A percentile compares a stretch with the other conserved stretches of the same genome.
These are phyloP conservation scores for Apiospora rasikravindrae DNA, from an alignment of 2,329 filamentous ascomycete genomes.

Conservation along the genomic window DNA sequence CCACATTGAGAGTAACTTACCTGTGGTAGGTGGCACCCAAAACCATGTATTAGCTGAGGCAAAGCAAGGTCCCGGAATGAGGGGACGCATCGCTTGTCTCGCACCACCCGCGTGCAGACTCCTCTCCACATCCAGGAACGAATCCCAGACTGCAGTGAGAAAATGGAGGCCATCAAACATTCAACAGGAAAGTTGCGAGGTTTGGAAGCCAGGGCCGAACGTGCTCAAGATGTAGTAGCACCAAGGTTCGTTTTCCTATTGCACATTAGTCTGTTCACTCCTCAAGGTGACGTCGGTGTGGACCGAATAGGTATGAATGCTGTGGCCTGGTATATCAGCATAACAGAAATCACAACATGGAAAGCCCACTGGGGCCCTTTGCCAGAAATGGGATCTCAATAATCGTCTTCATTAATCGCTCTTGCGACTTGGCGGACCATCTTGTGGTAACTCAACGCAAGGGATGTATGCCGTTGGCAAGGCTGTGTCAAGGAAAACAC, in stretches of 20 bases:
- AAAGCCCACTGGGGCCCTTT: background rate
- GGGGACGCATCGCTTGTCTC: background rate
- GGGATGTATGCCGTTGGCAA: conserved; percentile 10
- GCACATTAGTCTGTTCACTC: background rate
- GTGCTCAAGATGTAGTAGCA: background rate
- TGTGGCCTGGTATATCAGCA: background rate
- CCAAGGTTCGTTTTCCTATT: background rate
- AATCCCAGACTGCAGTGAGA: conserved; percentile 58
- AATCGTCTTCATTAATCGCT: conserved; percentile 1
- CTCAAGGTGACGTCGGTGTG: background rate
- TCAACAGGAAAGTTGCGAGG: conserved; percentile 27
- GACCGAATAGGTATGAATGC: background rate
- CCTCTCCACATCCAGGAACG: conserved; percentile 56
- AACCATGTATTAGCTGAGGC: background rate
- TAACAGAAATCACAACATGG: background rate
- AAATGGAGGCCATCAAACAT: conserved; percentile 45
- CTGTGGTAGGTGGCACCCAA: background rate
- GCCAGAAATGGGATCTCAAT: background rate
- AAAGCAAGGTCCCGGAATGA: background rate
- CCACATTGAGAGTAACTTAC: background rate
- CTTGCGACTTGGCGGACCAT: conserved; percentile 10
- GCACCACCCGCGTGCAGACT: conserved; percentile 17
- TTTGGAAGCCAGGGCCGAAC: background rate
- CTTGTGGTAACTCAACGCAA: conserved; percentile 10
- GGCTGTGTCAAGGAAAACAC: conserved; percentile 28